Percentiles rank a stretch among this genome's conserved stretches.
These are phyloP conservation scores for Cerrena zonata DNA, from an alignment of 1,284 basidiomycete genomes.

Conservation along the genomic window DNA sequence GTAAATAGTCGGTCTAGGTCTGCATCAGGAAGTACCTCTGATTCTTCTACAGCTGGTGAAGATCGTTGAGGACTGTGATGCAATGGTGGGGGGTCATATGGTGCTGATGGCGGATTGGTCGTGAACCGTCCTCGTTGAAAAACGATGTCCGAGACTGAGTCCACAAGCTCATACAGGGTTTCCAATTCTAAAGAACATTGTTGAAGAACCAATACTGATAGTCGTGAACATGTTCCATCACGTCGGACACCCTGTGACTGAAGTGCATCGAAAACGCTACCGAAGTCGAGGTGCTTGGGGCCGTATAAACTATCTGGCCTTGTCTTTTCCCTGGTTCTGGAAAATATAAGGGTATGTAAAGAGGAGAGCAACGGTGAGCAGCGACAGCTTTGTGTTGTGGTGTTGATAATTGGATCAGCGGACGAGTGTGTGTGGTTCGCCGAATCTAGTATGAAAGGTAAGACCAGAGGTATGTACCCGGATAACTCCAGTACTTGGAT, in stretches of 20 bases:
- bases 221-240: neutral
- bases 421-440: too few relatives aligned
- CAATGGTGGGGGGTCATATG: neutral
- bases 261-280: neutral
- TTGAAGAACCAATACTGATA: neutral
- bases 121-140: neutral
- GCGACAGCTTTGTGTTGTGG: too few relatives aligned
- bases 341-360: neutral
- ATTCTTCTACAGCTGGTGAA: too few relatives aligned
- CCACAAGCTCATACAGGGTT: neutral
- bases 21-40: too few relatives aligned
- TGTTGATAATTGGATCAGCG: neutral
- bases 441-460: neutral
- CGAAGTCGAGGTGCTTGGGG: neutral
- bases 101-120: neutral
- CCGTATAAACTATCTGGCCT: neutral
- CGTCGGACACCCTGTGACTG: neutral
- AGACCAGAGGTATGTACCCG: neutral
- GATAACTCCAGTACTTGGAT: neutral
- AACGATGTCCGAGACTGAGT: neutral
- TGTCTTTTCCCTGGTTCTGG: too few relatives aligned
- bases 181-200: neutral
- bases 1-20: too few relatives aligned
- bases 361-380: neutral
- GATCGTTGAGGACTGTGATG: too few relatives aligned